These are phyloP conservation scores for Hericium coralloides DNA, from an alignment of 768 basidiomycete species.

Conservation along the genomic window DNA sequence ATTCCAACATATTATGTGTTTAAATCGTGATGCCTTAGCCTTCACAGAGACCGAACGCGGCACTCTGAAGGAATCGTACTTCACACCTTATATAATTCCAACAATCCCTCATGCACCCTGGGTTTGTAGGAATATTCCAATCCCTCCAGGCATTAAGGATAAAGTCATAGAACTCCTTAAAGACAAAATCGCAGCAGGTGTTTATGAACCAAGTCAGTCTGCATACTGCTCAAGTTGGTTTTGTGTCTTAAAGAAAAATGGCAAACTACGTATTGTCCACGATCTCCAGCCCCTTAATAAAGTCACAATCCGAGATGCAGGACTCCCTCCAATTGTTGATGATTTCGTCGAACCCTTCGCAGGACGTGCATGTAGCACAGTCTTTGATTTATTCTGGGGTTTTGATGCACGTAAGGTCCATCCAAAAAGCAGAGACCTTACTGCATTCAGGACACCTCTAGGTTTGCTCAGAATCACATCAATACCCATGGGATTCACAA, in stretches of 20 bases:
- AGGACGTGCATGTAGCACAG: conserved; percentile 15
- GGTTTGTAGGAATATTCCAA: not conserved
- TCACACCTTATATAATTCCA: not conserved
- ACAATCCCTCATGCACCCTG: not conserved
- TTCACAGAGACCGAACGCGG: not conserved
- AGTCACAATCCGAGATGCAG: not conserved
- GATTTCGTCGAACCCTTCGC: conserved; percentile 13
- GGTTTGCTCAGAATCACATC: not conserved
- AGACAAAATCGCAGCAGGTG: not conserved
- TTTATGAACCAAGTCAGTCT: conserved; percentile 29
- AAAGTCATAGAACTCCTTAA: not conserved
- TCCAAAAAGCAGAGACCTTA: not conserved
- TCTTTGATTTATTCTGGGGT: conserved; percentile 23
- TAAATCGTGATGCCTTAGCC: not conserved
- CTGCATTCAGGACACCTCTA: not conserved
- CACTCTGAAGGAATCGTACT: not conserved
- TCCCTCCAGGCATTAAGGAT: not conserved
- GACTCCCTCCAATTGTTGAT: conserved; percentile 7
- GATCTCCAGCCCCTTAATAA: conserved; percentile 19
- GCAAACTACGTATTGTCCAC: conserved; percentile 17
- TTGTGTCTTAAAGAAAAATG: conserved; percentile 24
- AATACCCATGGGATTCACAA: not conserved
- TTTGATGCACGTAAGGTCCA: not conserved
- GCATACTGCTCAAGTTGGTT: conserved; percentile 34
- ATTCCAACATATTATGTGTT: not conserved